Evolutionary conservation across 495 filamentous ascomycete genomes (phyloP), one percentile per base, ranked within the genome.

Genomic region (Talaromyces trachyspermus): DNA sequence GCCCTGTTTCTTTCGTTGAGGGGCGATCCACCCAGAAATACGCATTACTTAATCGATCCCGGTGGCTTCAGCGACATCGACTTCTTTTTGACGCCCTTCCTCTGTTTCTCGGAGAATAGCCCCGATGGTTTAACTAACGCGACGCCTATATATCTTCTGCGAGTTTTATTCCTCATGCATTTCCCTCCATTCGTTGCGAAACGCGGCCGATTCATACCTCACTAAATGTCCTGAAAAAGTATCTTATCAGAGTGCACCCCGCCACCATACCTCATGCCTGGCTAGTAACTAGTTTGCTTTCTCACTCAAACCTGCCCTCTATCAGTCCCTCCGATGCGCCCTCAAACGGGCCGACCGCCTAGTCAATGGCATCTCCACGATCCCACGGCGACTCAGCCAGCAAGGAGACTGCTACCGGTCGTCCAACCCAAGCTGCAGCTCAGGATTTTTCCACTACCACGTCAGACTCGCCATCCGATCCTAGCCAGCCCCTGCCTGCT

Each of bases 191-290:
- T 30, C 20, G 22, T 42, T 20, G n/a, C 37, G 37, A 40, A 40
- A 4, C 37, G 11, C 1, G 1, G n/a, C 12, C 19, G n/a, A 40
- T 36, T 36, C 11, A 15, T 36, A 15, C 18, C 14, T 2, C 10
- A 3, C 29, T 32, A 19, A n/a, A 24, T 24, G 1, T 25, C 9
- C 7, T n/a, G 39, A 26, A 26, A 22, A 24, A 42, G 5, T 26
- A 42, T 42, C 39, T 42, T 26, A 26, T 25, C 39, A 18, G 11
- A 42, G 8, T 23, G 26, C n/a, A 4, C 20, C 39, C 23, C 23
- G 39, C 39, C 39, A 42, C 39, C 39, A 17, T 42, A 24, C 23
- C 39, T 12, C 12, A 42, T 42, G 39, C n/a, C 39, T 17, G n/a
- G 22, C 22, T 42, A 11, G 19, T 17, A 7, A 14, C 22, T 42